phyloP scores from a whole-genome alignment of 23 red algal species.

The Agarophyton chilense region DNA sequence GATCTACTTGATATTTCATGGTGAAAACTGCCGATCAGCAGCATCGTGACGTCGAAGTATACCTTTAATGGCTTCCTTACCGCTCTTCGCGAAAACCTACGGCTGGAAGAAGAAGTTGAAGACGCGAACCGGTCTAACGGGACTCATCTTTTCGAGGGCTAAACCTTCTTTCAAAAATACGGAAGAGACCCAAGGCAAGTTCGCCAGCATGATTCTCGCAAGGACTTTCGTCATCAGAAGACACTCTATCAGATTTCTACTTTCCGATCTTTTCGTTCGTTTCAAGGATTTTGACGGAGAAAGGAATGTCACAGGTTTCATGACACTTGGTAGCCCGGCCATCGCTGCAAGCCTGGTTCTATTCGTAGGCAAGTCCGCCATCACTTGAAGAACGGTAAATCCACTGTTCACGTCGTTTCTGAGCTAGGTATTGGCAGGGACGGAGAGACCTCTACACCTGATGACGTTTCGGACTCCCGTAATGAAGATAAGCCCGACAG shows the following conservation, averaged over 20 bases:
- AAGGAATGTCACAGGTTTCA: constrained; percentile 26
- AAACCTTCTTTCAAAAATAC: not conserved
- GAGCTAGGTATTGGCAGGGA: constrained; percentile 23
- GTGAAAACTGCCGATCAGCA: not conserved
- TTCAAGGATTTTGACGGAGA: not conserved
- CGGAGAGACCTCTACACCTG: not conserved
- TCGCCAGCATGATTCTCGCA: not conserved
- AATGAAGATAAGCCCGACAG: not conserved
- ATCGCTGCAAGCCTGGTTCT: not conserved
- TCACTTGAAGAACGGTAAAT: constrained; percentile 5
- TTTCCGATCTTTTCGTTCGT: not conserved
- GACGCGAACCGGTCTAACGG: not conserved
- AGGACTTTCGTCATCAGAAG: too few species aligned
- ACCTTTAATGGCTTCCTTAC: constrained; percentile 1
- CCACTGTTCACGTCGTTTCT: constrained; percentile 39
- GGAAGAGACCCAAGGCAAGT: not conserved
- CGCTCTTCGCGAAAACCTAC: not conserved
- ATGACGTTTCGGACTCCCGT: not conserved
- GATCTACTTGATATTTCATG: not conserved
- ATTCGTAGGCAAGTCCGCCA: constrained; percentile 14
- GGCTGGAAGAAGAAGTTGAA: constrained; percentile 18
- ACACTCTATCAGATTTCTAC: too few species aligned
- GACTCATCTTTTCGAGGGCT: not conserved
- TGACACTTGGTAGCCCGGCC: constrained; percentile 8
- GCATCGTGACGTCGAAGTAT: not conserved